Conservation (phyloP, 2,329 filamentous ascomycete genomes). For the Reticulascus tulasneorum region DNA sequence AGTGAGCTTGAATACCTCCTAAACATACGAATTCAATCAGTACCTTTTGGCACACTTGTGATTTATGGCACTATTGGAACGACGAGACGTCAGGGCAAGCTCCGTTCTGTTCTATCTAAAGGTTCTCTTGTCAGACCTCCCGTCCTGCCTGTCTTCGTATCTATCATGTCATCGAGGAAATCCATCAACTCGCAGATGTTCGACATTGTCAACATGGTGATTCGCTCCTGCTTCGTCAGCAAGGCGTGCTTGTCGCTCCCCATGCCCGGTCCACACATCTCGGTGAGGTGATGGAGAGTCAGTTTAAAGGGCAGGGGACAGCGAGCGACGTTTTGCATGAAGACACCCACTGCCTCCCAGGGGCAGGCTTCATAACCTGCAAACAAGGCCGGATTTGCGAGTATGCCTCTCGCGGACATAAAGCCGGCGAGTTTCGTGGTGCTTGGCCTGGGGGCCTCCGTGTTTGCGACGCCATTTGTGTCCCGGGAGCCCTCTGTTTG, state of each 20-base stretch:
- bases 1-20: too few species aligned
- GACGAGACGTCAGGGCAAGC: conserved; percentile 2
- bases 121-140: conserved; percentile 7
- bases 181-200: conserved; percentile 58
- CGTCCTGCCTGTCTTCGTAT: conserved; percentile 15
- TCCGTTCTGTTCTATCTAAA: conserved; percentile 2
- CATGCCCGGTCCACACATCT: conserved; percentile 61
- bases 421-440: conserved; percentile 55
- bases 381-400: conserved; percentile 66
- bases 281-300: conserved; percentile 60
- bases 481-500: not conserved
- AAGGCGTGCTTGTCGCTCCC: conserved; percentile 47
- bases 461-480: conserved; percentile 5
- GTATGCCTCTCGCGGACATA: conserved; percentile 66
- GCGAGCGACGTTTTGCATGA: conserved; percentile 54
- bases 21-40: too few species aligned
- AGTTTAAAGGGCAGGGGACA: conserved; percentile 61
- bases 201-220: conserved; percentile 41
- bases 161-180: conserved; percentile 51
- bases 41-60: too few species aligned
- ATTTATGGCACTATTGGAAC: too few species aligned
- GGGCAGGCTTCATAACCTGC: conserved; percentile 53
- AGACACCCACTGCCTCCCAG: conserved; percentile 59
- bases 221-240: conserved; percentile 53
- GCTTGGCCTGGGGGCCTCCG: conserved; percentile 24